Evolutionary conservation across 2,329 filamentous ascomycete genomes (phyloP).

Genomic region (Penicillium thymicola): DNA sequence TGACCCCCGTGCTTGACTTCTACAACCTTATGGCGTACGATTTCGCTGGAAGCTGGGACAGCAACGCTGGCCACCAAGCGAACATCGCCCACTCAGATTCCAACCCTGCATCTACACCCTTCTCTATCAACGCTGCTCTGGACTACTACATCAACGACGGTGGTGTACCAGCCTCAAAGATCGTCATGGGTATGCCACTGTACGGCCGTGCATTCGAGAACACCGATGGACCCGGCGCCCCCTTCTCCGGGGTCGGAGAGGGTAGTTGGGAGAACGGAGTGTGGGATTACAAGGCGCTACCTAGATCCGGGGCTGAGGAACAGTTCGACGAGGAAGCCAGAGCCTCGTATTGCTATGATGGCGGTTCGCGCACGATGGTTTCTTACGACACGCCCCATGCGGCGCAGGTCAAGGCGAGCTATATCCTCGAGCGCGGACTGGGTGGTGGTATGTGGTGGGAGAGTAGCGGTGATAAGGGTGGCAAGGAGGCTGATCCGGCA

Average conservation of each 20-base stretch:
- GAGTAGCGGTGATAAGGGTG: slow-evolving; percentile 71
- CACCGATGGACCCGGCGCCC: slow-evolving; percentile 70
- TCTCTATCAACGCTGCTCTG: slow-evolving; percentile 69
- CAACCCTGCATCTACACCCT: slow-evolving; percentile 69
- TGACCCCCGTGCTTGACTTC: slow-evolving; percentile 51
- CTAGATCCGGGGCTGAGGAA: slow-evolving; percentile 64
- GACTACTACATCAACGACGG: slow-evolving; percentile 64
- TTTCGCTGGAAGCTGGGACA: slow-evolving; percentile 79
- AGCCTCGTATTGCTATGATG: slow-evolving; percentile 76
- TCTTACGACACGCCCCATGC: slow-evolving; percentile 65
- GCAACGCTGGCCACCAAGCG: slow-evolving; percentile 70
- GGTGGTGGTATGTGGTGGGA: slow-evolving; percentile 99
- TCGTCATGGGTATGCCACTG: slow-evolving; percentile 92
- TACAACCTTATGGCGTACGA: slow-evolving; percentile 76
- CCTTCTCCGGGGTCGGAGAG: slow-evolving; percentile 70
- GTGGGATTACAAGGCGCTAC: slow-evolving; percentile 84
- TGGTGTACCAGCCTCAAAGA: slow-evolving; percentile 62
- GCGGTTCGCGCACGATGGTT: slow-evolving; percentile 62
- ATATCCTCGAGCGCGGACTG: slow-evolving; percentile 62
- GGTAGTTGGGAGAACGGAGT: slow-evolving; percentile 78
- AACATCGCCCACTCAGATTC: slow-evolving; percentile 64
- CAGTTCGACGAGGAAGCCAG: slow-evolving; percentile 59
- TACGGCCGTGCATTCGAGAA: slow-evolving; percentile 84
- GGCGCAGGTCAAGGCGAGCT: slow-evolving; percentile 67
- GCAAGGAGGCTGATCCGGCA: slow-evolving; percentile 37